phyloP scores from a whole-genome alignment of 2,329 filamentous ascomycete species.

The Colletotrichum shisoi region DNA sequence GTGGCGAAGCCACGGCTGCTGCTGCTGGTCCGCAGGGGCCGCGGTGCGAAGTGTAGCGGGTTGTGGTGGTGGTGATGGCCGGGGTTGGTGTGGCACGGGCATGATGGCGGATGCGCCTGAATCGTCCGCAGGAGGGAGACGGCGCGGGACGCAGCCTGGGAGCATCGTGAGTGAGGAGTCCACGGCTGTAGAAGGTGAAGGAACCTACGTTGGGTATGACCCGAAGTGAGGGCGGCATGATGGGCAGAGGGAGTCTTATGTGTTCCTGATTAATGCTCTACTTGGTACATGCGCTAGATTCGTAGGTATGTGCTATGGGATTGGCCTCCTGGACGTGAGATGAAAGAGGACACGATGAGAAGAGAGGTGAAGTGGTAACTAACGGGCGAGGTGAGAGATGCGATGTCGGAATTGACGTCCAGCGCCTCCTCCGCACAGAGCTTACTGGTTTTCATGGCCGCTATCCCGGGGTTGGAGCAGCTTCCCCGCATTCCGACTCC shows the following conservation, averaged over 20 bases:
- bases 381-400: constrained; percentile 1
- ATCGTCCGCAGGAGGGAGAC: constrained; percentile 83
- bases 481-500: constrained; percentile 37
- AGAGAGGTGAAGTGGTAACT: constrained; percentile 10
- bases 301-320: not conserved
- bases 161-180: not conserved
- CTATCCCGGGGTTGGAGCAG: constrained; percentile 24
- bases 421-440: constrained; percentile 34
- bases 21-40: constrained; percentile 46
- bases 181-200: not conserved
- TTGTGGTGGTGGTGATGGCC: constrained; percentile 75
- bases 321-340: not conserved
- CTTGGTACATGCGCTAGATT: not conserved
- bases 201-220: constrained; percentile 44
- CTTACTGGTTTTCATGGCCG: constrained; percentile 6
- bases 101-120: constrained; percentile 85
- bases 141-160: constrained; percentile 68
- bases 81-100: constrained; percentile 92
- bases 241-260: not conserved
- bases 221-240: constrained; percentile 42
- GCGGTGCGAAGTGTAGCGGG: constrained; percentile 63
- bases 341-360: not conserved
- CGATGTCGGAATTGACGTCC: constrained; percentile 32
- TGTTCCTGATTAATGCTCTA: constrained; percentile 3
- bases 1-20: constrained; percentile 65